A percentile compares a stretch with the other conserved stretches of the same genome.
phyloP scores from a whole-genome alignment of 2,329 filamentous ascomycete species.

The Fusarium duplospermum region DNA sequence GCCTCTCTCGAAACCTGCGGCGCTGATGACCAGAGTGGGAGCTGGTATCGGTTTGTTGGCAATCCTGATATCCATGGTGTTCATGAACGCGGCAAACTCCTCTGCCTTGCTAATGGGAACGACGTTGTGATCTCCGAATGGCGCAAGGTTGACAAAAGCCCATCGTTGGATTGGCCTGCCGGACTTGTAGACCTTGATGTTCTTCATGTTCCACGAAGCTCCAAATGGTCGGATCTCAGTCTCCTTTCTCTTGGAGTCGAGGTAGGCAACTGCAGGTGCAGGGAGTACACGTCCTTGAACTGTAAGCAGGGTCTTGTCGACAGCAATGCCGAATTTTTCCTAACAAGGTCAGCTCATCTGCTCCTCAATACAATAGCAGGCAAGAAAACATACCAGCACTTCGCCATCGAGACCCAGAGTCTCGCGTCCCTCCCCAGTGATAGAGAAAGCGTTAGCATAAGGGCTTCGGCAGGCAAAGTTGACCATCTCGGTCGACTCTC shows the following conservation, averaged over 20 bases:
- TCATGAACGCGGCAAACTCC: slow-evolving; percentile 53
- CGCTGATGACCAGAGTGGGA: slow-evolving; percentile 11
- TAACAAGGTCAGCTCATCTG: slow-evolving; percentile 22
- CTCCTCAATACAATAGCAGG: neutral
- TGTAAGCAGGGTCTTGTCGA: slow-evolving; percentile 73
- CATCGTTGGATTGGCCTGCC: slow-evolving; percentile 61
- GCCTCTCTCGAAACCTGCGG: slow-evolving; percentile 8
- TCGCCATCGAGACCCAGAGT: slow-evolving; percentile 68
- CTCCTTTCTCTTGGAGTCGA: slow-evolving; percentile 34
- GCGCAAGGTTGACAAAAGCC: slow-evolving; percentile 59
- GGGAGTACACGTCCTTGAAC: slow-evolving; percentile 77
- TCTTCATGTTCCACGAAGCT: slow-evolving; percentile 78
- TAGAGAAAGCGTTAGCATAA: slow-evolving; percentile 73
- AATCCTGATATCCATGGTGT: slow-evolving; percentile 55
- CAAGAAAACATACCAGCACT: slow-evolving; percentile 45
- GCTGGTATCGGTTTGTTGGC: slow-evolving; percentile 26
- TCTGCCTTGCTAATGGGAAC: slow-evolving; percentile 41
- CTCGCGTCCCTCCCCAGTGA: slow-evolving; percentile 67
- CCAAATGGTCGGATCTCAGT: slow-evolving; percentile 50
- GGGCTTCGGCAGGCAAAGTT: slow-evolving; percentile 76
- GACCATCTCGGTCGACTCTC: slow-evolving; percentile 77
- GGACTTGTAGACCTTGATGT: slow-evolving; percentile 65
- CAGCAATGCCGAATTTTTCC: slow-evolving; percentile 70
- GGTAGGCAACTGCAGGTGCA: slow-evolving; percentile 72
- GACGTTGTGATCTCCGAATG: neutral